These are phyloP conservation scores for Musa schizocarpa DNA, from an alignment of 176 grass and related monocot species.

Conservation along the genomic window DNA sequence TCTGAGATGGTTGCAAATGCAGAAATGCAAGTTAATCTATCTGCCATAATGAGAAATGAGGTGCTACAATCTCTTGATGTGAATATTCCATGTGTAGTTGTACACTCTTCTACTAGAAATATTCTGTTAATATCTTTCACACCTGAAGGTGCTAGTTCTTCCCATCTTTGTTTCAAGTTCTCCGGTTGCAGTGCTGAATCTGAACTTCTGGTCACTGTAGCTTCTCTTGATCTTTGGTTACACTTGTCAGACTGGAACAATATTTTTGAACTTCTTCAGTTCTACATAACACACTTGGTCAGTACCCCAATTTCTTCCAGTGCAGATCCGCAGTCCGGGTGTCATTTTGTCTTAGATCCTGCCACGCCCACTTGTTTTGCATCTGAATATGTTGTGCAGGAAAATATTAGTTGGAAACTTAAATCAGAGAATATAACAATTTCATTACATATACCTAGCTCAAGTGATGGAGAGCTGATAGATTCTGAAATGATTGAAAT, in stretches of 20 bases:
- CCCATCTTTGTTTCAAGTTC: conserved; percentile 45
- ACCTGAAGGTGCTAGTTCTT: conserved; percentile 44
- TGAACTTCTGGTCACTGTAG: conserved; percentile 45
- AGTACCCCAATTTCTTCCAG: conserved; percentile 12
- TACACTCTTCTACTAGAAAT: conserved; percentile 36
- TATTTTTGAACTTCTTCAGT: conserved; percentile 52
- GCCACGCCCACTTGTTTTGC: conserved; percentile 15
- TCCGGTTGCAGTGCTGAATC: conserved; percentile 31
- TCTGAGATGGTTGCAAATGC: conserved; percentile 47
- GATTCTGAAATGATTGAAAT: conserved; percentile 22
- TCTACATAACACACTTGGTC: conserved; percentile 30
- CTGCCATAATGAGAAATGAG: conserved; percentile 48
- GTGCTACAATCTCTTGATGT: conserved; percentile 40
- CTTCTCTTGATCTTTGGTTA: conserved; percentile 73
- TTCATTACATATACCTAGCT: conserved; percentile 67
- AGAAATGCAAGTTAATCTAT: conserved; percentile 50
- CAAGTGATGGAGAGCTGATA: conserved; percentile 35
- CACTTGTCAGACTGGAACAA: conserved; percentile 63
- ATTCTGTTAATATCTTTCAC: conserved; percentile 40
- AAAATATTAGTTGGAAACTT: conserved; percentile 44
- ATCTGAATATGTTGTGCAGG: conserved; percentile 35
- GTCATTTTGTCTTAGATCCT: conserved; percentile 20
- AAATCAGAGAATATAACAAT: conserved; percentile 65
- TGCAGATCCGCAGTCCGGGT: conserved; percentile 23
- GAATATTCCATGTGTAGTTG: conserved; percentile 40